phyloP scores from a whole-genome alignment of 1,284 basidiomycete species.

The Fomitopsis palustris region DNA sequence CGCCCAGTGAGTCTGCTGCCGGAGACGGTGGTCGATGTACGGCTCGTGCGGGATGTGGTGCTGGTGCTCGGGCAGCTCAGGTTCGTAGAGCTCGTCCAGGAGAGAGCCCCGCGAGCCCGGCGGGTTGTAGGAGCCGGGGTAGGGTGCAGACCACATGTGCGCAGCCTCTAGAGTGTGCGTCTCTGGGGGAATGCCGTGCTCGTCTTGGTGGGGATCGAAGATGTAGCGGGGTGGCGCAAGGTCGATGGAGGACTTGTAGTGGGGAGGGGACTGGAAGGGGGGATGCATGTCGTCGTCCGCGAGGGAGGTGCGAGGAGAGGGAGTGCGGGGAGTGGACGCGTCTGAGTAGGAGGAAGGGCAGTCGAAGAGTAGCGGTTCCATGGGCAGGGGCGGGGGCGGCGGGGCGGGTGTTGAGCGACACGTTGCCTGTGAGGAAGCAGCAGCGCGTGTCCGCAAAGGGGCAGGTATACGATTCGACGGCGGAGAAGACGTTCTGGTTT shows the following conservation, averaged over 20 bases:
- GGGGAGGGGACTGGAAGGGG: slow-evolving; percentile 33
- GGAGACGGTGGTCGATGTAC: slow-evolving; percentile 32
- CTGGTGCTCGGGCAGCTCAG: slow-evolving; percentile 21
- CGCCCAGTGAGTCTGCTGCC: slow-evolving; percentile 30
- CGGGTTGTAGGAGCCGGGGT: slow-evolving; percentile 30
- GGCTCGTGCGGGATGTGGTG: slow-evolving; percentile 32
- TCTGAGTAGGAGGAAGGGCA: slow-evolving; percentile 58
- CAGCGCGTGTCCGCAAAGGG: slow-evolving; percentile 1
- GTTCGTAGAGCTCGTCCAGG: slow-evolving; percentile 62
- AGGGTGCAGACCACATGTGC: slow-evolving; percentile 29
- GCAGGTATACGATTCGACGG: neutral
- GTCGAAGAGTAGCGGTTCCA: slow-evolving; percentile 63
- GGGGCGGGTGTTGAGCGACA: neutral
- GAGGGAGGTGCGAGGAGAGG: slow-evolving; percentile 49
- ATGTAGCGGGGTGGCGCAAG: slow-evolving; percentile 48
- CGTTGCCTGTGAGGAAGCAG: slow-evolving; percentile 14
- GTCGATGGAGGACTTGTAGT: slow-evolving; percentile 38
- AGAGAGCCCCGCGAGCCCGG: slow-evolving; percentile 47
- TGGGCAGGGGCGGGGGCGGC: slow-evolving; percentile 23
- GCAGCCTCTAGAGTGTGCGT: slow-evolving; percentile 33
- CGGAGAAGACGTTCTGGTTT: neutral
- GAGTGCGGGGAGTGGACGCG: slow-evolving; percentile 65
- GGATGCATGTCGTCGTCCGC: slow-evolving; percentile 37
- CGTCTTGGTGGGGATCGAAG: slow-evolving; percentile 44
- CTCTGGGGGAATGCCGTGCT: slow-evolving; percentile 36